These are phyloP conservation scores for Gymnopilus junonius DNA, from an alignment of 768 basidiomycete genomes.

Conservation along the genomic window DNA sequence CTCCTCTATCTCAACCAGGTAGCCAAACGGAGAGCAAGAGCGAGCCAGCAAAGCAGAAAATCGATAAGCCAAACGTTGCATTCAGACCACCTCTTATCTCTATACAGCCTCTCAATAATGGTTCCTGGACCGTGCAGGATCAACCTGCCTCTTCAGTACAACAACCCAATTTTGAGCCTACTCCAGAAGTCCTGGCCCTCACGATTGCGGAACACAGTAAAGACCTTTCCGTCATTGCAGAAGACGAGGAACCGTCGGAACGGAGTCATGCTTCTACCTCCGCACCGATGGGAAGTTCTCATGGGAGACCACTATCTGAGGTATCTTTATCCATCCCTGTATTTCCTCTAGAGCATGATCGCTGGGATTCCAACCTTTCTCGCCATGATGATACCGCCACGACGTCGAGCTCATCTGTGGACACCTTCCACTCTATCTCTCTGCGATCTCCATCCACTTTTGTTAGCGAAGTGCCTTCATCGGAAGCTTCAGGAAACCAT, in stretches of 20 bases:
- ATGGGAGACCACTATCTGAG: background rate
- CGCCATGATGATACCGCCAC: constrained; percentile 8
- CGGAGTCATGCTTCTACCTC: constrained; percentile 32
- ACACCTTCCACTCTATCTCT: constrained; percentile 42
- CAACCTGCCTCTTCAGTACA: background rate
- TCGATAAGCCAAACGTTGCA: background rate
- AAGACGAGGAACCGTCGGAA: constrained; percentile 68
- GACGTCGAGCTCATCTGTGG: constrained; percentile 34
- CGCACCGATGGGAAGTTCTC: background rate
- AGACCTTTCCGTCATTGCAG: constrained; percentile 71
- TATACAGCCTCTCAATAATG: constrained; percentile 11
- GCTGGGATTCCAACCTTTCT: background rate
- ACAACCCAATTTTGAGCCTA: background rate
- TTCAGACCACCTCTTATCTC: constrained; percentile 14
- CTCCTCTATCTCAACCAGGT: constrained; percentile 38
- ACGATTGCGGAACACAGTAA: constrained; percentile 31
- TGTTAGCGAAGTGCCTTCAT: background rate
- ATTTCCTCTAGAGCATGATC: background rate
- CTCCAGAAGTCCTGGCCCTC: background rate
- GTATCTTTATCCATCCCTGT: background rate
- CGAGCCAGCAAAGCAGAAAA: background rate
- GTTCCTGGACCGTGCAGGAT: background rate
- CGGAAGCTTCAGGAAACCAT: background rate
- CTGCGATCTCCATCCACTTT: constrained; percentile 36
- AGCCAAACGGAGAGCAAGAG: background rate